Base-by-base conservation (phyloP, 2,329 filamentous ascomycete genomes). In the Neocatenulostroma microsporum region DNA sequence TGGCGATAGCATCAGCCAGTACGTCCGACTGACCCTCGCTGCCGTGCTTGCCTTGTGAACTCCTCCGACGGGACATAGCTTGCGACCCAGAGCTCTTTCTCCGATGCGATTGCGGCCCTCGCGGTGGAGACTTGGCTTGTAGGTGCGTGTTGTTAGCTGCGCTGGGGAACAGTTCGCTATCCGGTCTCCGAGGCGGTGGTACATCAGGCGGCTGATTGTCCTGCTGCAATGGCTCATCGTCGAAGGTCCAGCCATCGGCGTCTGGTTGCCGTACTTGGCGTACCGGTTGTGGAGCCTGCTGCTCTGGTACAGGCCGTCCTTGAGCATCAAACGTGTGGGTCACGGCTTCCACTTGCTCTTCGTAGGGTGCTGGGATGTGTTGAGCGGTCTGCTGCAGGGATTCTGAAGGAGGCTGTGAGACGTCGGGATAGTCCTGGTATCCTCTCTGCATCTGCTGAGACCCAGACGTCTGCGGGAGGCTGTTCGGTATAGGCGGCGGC, bases 181-280 rank as follows among this genome's bases (percentile, higher is more conserved):
- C 89, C 1, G 86, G 87, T 44, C 88, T 64, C 42, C 74, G 67
- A 9, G 78, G 63, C 60, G 80, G 47, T 53, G 68, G 62, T 9
- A 69, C 58, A 37, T 72, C 70, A 34, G 69, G 66, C 2, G 67
- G 53, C 10, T 74, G 63, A n/a, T 41, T 38, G 26, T 84, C 81
- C 0, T 74, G 64, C 35, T 78, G 76, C 23, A 66, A 52, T n/a
- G 72, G 68, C n/a, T 78, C 72, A 40, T 95, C 87, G 36, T 89
- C 85, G 49, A 98, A 98, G 54, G 93, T 88, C 91, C 91, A 98
- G 7, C 76, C 84, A 53, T 94, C 88, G 1, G 64, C 42, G 54
- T 79, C 73, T n/a, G n/a, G 39, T 20, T 50, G 46, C 31, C 46
- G 39, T n/a, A 28, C 28, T 24, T 46, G 44, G 9, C 43, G 42